Percentiles rank a stretch among this genome's conserved stretches.
These are phyloP conservation scores for Solanum medicagineum DNA, from an alignment of 257 asterid genomes.

Conservation along the genomic window DNA sequence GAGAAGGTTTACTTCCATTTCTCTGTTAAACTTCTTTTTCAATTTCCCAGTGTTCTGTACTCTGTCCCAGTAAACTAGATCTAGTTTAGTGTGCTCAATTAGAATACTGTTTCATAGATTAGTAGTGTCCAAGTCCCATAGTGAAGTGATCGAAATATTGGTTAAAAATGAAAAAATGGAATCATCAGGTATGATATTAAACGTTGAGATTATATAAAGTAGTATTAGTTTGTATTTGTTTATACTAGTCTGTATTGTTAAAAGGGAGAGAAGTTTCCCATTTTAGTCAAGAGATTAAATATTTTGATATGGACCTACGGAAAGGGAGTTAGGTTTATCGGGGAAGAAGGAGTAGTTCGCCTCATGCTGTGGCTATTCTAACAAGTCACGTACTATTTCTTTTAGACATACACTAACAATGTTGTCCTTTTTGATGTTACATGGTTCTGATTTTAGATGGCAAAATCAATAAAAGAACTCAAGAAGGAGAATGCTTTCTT, in stretches of 20 bases:
- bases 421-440: background rate
- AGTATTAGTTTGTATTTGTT: background rate
- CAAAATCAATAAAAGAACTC: conserved; percentile 79
- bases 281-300: background rate
- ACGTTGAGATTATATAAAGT: background rate
- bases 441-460: conserved; percentile 44
- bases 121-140: background rate
- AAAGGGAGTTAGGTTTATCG: background rate
- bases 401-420: background rate
- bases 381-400: background rate
- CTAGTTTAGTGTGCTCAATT: background rate
- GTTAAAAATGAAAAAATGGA: background rate
- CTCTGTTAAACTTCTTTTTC: background rate
- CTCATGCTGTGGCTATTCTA: background rate
- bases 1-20: conserved; percentile 54
- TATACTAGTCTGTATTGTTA: background rate
- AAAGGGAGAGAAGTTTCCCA: background rate
- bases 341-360: background rate
- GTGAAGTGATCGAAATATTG: background rate
- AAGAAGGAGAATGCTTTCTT: conserved; percentile 79
- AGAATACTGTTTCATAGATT: background rate
- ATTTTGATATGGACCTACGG: background rate
- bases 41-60: background rate
- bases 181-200: background rate
- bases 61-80: background rate